phyloP scores from a whole-genome alignment of 306 rosid species.

The Cicer judaicum region DNA sequence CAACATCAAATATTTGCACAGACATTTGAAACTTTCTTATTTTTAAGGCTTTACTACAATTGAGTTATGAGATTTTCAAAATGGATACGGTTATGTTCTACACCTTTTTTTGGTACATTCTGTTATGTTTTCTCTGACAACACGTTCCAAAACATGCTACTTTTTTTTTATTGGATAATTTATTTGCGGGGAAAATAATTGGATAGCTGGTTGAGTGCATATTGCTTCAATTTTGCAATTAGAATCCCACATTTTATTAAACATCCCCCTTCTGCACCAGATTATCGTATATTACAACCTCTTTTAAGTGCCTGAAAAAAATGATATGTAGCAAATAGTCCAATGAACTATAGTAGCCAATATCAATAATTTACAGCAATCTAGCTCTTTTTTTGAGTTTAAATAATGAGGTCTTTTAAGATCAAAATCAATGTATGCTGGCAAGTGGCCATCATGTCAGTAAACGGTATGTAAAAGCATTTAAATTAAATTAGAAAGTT shows the following conservation, averaged over 20 bases:
- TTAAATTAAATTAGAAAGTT: not conserved
- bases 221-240: slow-evolving; percentile 8
- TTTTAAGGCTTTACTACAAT: not conserved
- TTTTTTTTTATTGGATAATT: not conserved
- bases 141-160: not conserved
- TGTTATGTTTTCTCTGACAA: not conserved
- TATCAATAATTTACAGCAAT: slow-evolving; percentile 1
- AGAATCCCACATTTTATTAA: not conserved
- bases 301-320: not conserved
- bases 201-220: not conserved
- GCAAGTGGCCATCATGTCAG: not conserved
- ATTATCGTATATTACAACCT: slow-evolving; percentile 7
- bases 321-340: not conserved
- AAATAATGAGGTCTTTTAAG: not conserved
- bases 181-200: not conserved
- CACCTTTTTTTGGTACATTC: no score
- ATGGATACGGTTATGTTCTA: no score
- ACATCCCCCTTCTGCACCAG: slow-evolving; percentile 3
- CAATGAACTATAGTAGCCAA: slow-evolving; percentile 22
- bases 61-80: slow-evolving; percentile 16
- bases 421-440: slow-evolving; percentile 20
- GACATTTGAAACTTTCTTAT: not conserved
- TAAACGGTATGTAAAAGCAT: not conserved
- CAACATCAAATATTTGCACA: slow-evolving; percentile 27
- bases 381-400: slow-evolving; percentile 16